Conservation (phyloP, 140 eudicot species). For the Oenanthe javanica region DNA sequence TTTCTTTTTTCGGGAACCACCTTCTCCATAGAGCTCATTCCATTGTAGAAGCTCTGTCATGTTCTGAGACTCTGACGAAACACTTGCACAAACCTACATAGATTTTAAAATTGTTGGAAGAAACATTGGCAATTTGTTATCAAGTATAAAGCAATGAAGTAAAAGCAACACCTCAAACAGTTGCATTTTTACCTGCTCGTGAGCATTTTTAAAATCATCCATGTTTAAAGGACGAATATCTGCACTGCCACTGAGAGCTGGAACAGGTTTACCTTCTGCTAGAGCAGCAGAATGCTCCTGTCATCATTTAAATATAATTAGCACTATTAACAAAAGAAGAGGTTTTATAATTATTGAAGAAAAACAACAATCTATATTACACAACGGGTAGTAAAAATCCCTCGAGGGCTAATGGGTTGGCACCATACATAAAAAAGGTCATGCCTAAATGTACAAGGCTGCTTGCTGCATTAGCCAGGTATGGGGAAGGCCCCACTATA, state of each 20-base stretch:
- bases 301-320: constrained; percentile 9
- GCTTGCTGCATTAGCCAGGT: not conserved
- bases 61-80: constrained; percentile 70
- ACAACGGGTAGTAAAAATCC: not conserved
- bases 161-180: not conserved
- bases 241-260: constrained; percentile 67
- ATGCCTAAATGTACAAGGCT: not conserved
- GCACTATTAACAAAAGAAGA: not conserved
- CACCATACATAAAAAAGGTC: not conserved
- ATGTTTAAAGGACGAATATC: constrained; percentile 71
- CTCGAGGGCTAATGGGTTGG: not conserved
- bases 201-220: constrained; percentile 82
- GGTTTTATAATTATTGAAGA: not conserved
- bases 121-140: not conserved
- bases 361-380: not conserved
- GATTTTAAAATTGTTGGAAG: not conserved
- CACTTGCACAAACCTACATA: constrained; percentile 84
- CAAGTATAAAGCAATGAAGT: not conserved
- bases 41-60: constrained; percentile 87
- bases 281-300: constrained; percentile 74
- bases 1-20: constrained; percentile 79
- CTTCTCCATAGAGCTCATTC: constrained; percentile 92
- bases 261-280: constrained; percentile 73
- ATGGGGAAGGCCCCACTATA: not conserved
- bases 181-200: constrained; percentile 50